Evolutionary conservation across 495 filamentous ascomycete species (phyloP), one percentile per base, ranked within the genome.

Genomic region (Penicillium lividum): DNA sequence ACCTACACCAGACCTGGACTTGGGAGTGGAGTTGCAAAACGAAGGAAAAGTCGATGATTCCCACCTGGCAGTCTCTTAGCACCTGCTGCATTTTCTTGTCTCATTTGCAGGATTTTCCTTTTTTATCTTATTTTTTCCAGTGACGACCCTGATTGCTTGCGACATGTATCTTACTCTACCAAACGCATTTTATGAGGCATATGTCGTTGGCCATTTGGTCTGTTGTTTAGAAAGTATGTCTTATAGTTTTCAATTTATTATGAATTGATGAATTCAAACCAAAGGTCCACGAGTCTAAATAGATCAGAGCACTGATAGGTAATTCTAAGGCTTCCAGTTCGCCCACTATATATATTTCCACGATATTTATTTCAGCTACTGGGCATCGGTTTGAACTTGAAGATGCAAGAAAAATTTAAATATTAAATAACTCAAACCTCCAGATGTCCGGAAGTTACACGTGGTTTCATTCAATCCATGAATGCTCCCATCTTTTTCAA

Each of bases 81-180:
- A 53, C 58, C 54, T 53, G 45, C 62, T 63, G 62, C 65, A 60
- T 59, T 53, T 57, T 30, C 44, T 29, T 18, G 28, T 31, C 10
- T 30, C 15, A 16, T 49, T 15, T 16, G 25, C 34, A 43, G 25
- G 34, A 27, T 59, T 49, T 31, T 31, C 46, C 28, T 43, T 65
- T 51, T 51, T 36, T 22, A 22, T 31, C 28, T 30, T 49, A 31
- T 49, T 31, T 29, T 65, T 52, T 52, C 53, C 66, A 68, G 66
- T 58, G 44, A 64, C 58, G 59, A 65, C 58, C 38, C 61, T 62
- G 60, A 62, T 69, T 64, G 56, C 67, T 69, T 63, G 58, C 67
- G 64, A 61, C 61, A 65, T 69, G 67, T 69, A 67, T 67, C 67
- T 60, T 67, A 64, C 64, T 49, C 59, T 65, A 53, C 51, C 56